These are phyloP conservation scores for Clarireedia paspali DNA, from an alignment of 2,329 filamentous ascomycete genomes.

Conservation along the genomic window DNA sequence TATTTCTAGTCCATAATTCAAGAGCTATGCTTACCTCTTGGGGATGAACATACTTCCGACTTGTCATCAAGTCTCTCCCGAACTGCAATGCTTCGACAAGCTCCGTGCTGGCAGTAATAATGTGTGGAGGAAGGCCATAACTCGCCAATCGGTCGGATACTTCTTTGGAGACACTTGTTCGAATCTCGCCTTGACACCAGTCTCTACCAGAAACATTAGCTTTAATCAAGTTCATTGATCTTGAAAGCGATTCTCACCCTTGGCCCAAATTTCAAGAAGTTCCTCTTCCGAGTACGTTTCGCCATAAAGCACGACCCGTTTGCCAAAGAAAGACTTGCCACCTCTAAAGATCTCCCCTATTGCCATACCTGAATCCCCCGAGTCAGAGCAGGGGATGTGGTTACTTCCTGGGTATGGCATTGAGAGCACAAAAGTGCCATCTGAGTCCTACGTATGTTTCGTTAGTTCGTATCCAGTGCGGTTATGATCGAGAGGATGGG, in stretches of 20 bases:
- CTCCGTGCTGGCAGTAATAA: background rate
- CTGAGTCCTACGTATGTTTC: background rate
- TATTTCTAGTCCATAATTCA: background rate
- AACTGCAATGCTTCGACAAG: background rate
- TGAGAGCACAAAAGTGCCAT: background rate
- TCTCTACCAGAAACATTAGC: background rate
- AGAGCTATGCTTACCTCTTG: background rate
- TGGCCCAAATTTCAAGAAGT: background rate
- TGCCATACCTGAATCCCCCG: background rate
- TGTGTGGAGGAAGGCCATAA: background rate
- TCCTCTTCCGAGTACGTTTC: background rate
- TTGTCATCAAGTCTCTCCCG: background rate
- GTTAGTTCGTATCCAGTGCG: background rate
- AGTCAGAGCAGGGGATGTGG: background rate
- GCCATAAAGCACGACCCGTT: background rate
- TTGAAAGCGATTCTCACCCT: background rate
- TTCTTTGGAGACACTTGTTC: background rate
- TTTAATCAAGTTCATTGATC: background rate
- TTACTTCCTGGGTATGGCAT: background rate
- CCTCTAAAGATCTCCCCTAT: background rate
- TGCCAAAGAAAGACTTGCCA: background rate
- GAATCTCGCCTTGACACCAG: background rate
- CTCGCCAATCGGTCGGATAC: background rate
- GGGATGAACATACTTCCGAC: background rate
- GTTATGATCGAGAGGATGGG: background rate